phyloP scores from a whole-genome alignment of 2,329 filamentous ascomycete genomes.

The Dryadomyces sulphureus region DNA sequence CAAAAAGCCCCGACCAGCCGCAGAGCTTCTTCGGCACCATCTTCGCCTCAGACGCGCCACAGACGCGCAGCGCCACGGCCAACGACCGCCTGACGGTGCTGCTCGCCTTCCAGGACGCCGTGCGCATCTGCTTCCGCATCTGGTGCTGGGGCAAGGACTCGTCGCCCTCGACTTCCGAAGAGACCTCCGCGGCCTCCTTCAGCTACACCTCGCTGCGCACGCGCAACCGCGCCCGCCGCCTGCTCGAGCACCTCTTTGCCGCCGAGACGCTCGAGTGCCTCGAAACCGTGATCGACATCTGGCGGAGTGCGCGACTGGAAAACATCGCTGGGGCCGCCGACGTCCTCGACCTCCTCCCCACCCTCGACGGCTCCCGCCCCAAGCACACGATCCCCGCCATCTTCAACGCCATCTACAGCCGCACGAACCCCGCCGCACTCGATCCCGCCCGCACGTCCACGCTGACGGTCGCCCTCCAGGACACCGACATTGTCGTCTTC shows the following conservation, averaged over 20 bases:
- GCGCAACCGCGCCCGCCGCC: constrained; percentile 72
- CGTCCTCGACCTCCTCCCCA: constrained; percentile 76
- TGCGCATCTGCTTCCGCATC: constrained; percentile 80
- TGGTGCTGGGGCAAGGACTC: constrained; percentile 63
- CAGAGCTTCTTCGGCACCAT: constrained; percentile 90
- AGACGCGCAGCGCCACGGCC: constrained; percentile 69
- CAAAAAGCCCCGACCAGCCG: constrained; percentile 68
- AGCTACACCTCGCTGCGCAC: constrained; percentile 81
- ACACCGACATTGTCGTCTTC: constrained; percentile 76
- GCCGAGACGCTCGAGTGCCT: constrained; percentile 88
- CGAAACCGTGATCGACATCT: constrained; percentile 78
- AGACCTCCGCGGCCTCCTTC: constrained; percentile 74
- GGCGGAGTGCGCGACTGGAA: no score
- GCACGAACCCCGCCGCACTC: constrained; percentile 70
- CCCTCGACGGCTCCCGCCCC: constrained; percentile 78
- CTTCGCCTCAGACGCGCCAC: constrained; percentile 63
- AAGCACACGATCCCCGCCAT: constrained; percentile 86
- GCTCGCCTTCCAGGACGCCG: constrained; percentile 91
- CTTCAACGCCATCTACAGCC: constrained; percentile 91
- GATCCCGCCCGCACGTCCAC: constrained; percentile 74
- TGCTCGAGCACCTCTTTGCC: constrained; percentile 84
- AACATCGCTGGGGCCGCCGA: no score
- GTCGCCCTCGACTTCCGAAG: no score
- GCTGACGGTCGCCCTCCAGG: constrained; percentile 69
- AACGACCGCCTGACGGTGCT: constrained; percentile 89